Conservation (phyloP, 2,329 filamentous ascomycete genomes). For the Xylaria sp. region DNA sequence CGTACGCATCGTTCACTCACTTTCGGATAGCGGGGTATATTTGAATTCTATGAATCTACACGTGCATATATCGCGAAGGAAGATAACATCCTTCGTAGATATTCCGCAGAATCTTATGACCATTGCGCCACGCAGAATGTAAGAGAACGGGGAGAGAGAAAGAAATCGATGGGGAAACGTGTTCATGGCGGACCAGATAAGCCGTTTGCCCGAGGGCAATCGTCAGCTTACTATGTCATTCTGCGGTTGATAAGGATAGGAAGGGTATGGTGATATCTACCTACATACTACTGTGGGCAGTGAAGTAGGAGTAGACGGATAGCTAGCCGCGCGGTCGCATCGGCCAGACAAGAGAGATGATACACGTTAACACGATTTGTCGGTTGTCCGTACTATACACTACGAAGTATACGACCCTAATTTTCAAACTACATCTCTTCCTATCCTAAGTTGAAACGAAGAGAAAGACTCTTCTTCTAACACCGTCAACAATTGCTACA, state of each 20-base stretch:
- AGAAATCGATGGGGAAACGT: neutral
- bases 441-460: too few species aligned
- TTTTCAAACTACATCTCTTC: too few species aligned
- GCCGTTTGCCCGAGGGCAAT: constrained; percentile 1
- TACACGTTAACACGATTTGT: too few species aligned
- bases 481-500: too few species aligned
- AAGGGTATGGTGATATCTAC: neutral
- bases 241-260: constrained; percentile 2
- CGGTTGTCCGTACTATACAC: too few species aligned
- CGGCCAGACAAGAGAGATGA: too few species aligned
- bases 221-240: constrained; percentile 36
- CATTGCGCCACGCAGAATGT: constrained; percentile 8
- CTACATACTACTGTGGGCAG: neutral
- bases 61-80: neutral
- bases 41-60: neutral
- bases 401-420: too few species aligned
- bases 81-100: neutral
- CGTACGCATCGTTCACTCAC: neutral
- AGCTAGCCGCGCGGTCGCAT: too few species aligned
- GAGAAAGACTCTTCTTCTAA: too few species aligned
- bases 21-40: neutral
- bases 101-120: neutral
- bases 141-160: neutral
- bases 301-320: neutral
- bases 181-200: too few species aligned